These are phyloP conservation scores for Cutaneotrichosporon dermatis DNA, from an alignment of 1,284 basidiomycete genomes.

Conservation along the genomic window DNA sequence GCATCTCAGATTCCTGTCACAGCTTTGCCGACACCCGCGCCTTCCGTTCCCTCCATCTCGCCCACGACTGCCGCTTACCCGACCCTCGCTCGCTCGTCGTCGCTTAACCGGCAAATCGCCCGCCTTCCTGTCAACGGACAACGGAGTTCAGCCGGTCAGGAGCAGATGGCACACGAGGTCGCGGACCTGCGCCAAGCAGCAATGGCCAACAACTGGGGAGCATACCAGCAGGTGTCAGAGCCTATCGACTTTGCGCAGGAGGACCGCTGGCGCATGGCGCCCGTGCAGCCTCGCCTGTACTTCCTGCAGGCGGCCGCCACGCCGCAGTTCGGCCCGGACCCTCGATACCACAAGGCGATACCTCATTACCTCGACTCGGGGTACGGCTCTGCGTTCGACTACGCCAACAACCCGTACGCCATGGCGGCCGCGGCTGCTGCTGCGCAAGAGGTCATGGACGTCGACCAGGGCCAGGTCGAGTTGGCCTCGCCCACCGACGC, in stretches of 20 bases:
- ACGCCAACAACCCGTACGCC: not conserved
- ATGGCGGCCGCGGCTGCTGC: not conserved
- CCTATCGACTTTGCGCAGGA: conserved; percentile 12
- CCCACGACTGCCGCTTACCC: not conserved
- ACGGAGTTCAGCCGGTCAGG: not conserved
- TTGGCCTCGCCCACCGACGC: conserved; percentile 11
- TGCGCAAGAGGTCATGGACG: conserved; percentile 11
- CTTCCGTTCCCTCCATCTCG: conserved; percentile 3
- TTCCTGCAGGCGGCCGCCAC: conserved; percentile 42
- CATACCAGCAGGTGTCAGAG: conserved; percentile 10
- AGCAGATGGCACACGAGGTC: conserved; percentile 12
- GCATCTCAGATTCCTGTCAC: not conserved
- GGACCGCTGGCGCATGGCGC: conserved; percentile 13
- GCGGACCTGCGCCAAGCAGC: conserved; percentile 27
- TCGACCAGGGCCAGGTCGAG: conserved; percentile 11
- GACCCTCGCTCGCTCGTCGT: conserved; percentile 27
- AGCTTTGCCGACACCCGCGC: conserved; percentile 11
- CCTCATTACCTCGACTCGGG: conserved; percentile 30
- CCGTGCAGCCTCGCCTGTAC: conserved; percentile 33
- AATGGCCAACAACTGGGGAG: conserved; percentile 12
- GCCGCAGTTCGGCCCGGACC: conserved; percentile 39
- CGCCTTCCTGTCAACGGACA: conserved; percentile 19
- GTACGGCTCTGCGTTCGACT: conserved; percentile 9
- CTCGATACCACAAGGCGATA: conserved; percentile 41
- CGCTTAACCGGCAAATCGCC: conserved; percentile 38